Evolutionary conservation across 768 basidiomycete genomes (phyloP), one percentile per base, ranked within the genome.

Genomic region (Neoboletus subvelutipes): DNA sequence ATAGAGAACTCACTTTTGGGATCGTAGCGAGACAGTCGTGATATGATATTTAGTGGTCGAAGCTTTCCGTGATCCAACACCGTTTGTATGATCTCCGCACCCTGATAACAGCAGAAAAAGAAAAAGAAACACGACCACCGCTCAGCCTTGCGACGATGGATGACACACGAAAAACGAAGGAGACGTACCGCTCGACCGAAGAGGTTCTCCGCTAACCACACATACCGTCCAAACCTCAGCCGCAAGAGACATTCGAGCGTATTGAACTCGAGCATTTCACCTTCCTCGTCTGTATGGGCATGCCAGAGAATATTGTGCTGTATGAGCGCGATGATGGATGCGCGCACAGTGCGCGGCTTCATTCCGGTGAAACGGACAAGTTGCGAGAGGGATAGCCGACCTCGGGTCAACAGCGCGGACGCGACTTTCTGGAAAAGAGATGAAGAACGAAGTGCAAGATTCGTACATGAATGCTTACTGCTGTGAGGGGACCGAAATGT

Each of bases 221-320:
- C 81, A 64, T 90, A 94, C 57, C 81, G 82, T 26, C 94, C 94
- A 70, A 93, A 96, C 61, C 94, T 76, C 69, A 93, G 65, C 54
- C 94, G 78, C 74, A 85, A 76, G 36, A 97, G 77, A 69, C 94
- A 94, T 67, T 94, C 92, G 52, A 88, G 83, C 15, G 84, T 75
- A 65, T 94, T 93, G 60, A 96, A 77, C 69, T 97, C 94, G 47
- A 90, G 78, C 55, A 90, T 81, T 60, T 88, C 89, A 6, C 82
- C 84, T 41, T 85, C 87, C n/a, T 85, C 84, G 10, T 86, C 85
- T 6, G 80, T 80, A 39, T 81, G 80, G 10, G 87, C 82, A 67
- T 94, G 91, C 90, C 93, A 94, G 43, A 95, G 77, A 43, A 97
- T 73, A 72, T 97, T 94, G 69, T 98, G 95, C 68, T 98, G 95